A percentile compares a stretch with the other conserved stretches of the same genome.
phyloP scores from a whole-genome alignment of 1,284 basidiomycete genomes.

The Fomitopsis betulina region DNA sequence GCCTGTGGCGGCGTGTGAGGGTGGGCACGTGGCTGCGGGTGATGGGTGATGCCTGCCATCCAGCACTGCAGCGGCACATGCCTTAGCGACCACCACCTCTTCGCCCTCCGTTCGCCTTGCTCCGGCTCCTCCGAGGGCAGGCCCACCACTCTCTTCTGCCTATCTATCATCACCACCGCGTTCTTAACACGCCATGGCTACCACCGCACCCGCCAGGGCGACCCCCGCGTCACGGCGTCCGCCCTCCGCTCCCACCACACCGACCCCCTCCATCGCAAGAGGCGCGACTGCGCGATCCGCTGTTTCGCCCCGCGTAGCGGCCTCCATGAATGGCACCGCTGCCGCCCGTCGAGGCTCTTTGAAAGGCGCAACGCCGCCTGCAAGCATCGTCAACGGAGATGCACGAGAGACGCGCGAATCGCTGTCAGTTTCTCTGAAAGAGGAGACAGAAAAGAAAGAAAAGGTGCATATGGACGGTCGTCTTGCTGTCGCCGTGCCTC shows the following conservation, averaged over 20 bases:
- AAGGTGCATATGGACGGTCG: conserved; percentile 41
- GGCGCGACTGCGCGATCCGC: conserved; percentile 38
- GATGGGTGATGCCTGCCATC: conserved; percentile 4
- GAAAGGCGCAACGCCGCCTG: conserved; percentile 36
- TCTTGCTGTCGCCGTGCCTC: neutral
- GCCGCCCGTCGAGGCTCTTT: conserved; percentile 45
- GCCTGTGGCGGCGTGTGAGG: neutral
- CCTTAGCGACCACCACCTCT: conserved; percentile 13
- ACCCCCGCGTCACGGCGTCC: conserved; percentile 42
- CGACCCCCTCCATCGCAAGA: conserved; percentile 27
- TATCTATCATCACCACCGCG: neutral
- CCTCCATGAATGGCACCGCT: conserved; percentile 28
- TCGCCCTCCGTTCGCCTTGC: conserved; percentile 4
- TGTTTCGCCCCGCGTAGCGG: conserved; percentile 28
- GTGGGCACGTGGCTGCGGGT: neutral
- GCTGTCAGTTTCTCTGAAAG: conserved; percentile 58
- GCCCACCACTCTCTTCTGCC: neutral
- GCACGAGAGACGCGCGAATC: conserved; percentile 37
- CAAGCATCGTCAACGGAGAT: conserved; percentile 30
- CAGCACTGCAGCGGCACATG: conserved; percentile 2
- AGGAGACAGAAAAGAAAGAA: conserved; percentile 77
- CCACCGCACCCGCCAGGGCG: conserved; percentile 32
- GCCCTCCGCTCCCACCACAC: conserved; percentile 19
- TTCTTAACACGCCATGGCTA: conserved; percentile 19
- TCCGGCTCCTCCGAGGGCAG: neutral